Conservation (phyloP, 768 basidiomycete genomes). For the Mycena vulgaris region DNA sequence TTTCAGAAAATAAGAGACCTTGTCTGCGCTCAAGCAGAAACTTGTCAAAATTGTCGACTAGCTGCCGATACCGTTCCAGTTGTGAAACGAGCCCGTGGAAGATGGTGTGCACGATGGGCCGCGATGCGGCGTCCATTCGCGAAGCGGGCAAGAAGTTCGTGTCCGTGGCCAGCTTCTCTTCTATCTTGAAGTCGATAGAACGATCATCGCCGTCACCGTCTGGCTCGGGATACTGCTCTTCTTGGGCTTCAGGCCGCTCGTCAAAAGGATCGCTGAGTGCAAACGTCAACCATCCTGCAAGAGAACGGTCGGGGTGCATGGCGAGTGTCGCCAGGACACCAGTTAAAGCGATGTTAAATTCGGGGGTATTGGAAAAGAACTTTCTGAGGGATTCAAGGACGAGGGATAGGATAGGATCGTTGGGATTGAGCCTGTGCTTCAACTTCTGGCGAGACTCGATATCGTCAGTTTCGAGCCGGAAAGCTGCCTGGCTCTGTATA, state of each 20-base stretch:
- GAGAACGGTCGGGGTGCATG: conserved; percentile 86
- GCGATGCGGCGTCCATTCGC: conserved; percentile 78
- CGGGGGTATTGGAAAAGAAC: conserved; percentile 90
- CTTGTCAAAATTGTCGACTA: conserved; percentile 86
- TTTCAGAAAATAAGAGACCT: conserved; percentile 93
- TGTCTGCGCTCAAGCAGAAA: conserved; percentile 89
- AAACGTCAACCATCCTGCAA: conserved; percentile 92
- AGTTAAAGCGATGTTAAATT: conserved; percentile 91
- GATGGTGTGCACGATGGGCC: conserved; percentile 86
- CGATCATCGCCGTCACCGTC: conserved; percentile 82
- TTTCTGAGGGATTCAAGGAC: conserved; percentile 79
- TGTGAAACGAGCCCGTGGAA: conserved; percentile 86
- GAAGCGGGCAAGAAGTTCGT: conserved; percentile 74
- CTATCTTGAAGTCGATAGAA: conserved; percentile 84
- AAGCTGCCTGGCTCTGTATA: conserved; percentile 77
- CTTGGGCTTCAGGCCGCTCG: conserved; percentile 30
- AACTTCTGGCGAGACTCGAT: conserved; percentile 57
- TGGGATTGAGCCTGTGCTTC: conserved; percentile 85
- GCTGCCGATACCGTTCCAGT: conserved; percentile 83
- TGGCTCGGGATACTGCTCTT: conserved; percentile 39
- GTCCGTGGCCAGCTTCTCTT: conserved; percentile 73
- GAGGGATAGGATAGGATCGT: conserved; percentile 81
- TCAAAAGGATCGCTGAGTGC: conserved; percentile 58
- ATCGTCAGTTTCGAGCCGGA: conserved; percentile 61
- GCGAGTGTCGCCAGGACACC: conserved; percentile 86